Evolutionary conservation across 2,329 filamentous ascomycete species (phyloP).

Genomic region (Tolypocladium endophyticum): DNA sequence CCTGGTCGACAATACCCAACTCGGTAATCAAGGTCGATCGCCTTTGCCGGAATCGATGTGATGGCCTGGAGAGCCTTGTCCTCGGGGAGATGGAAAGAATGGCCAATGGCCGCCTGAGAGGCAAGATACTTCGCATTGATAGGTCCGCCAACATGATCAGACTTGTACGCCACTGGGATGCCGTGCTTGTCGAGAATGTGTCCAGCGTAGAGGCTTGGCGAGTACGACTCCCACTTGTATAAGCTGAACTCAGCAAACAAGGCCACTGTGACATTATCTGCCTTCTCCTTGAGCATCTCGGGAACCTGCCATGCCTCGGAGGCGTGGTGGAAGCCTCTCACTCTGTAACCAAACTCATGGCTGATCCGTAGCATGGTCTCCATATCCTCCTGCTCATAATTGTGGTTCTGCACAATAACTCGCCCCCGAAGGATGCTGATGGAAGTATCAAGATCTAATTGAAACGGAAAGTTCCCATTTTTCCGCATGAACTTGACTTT

Average conservation of each 20-base stretch:
- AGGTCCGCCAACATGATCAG: constrained; percentile 16
- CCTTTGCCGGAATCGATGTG: constrained; percentile 33
- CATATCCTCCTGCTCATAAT: constrained; percentile 32
- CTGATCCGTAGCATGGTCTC: constrained; percentile 31
- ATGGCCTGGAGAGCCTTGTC: constrained; percentile 11
- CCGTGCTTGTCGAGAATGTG: constrained; percentile 27
- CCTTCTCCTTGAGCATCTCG: constrained; percentile 10
- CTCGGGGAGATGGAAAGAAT: constrained; percentile 17
- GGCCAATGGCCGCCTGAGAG: constrained; percentile 27
- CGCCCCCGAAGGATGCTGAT: constrained; percentile 28
- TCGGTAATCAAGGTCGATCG: constrained; percentile 29
- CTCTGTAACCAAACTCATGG: constrained; percentile 29
- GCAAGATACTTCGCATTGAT: constrained; percentile 31
- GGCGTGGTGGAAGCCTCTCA: constrained; percentile 9
- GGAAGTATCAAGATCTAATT: constrained; percentile 28
- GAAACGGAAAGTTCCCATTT: constrained; percentile 7
- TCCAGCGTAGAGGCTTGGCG: constrained; percentile 26
- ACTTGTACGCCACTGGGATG: constrained; percentile 32
- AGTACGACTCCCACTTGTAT: constrained; percentile 31
- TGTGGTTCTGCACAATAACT: constrained; percentile 31
- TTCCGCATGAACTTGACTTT: not conserved
- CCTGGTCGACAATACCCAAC: constrained; percentile 32
- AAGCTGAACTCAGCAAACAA: constrained; percentile 30
- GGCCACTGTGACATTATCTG: constrained; percentile 29
- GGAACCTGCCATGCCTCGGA: not conserved